These are phyloP conservation scores for Colletotrichum higginsianum DNA, from an alignment of 2,329 filamentous ascomycete species.

Conservation along the genomic window DNA sequence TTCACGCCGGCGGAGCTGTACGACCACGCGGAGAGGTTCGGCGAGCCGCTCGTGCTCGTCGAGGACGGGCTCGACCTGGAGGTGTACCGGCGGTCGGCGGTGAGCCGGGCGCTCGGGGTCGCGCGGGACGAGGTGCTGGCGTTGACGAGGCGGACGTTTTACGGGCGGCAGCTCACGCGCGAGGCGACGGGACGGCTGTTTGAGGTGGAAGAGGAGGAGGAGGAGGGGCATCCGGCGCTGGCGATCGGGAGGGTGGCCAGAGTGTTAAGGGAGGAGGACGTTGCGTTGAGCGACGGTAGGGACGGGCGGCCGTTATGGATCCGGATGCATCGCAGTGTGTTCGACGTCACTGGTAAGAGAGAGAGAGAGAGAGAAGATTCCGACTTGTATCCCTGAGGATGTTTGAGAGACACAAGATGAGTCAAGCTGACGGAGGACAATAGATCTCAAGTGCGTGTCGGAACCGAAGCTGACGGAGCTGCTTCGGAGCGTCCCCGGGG, in stretches of 20 bases:
- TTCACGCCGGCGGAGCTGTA: constrained; percentile 29
- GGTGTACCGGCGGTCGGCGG: neutral
- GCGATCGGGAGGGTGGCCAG: constrained; percentile 21
- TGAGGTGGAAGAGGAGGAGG: neutral
- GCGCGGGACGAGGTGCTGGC: neutral
- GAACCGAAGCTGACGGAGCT: neutral
- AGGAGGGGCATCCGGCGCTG: neutral
- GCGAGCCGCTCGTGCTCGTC: constrained; percentile 19
- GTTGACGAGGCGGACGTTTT: constrained; percentile 1
- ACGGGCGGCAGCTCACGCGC: constrained; percentile 2
- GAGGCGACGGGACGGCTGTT: neutral
- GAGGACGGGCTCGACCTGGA: constrained; percentile 17
- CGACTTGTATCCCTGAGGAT: no score
- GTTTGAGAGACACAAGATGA: no score
- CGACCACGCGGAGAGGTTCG: neutral
- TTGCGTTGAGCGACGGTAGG: constrained; percentile 23
- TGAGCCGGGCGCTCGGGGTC: neutral
- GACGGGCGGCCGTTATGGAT: constrained; percentile 26
- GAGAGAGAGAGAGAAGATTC: no score
- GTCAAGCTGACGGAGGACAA: neutral
- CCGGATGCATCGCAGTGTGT: constrained; percentile 15
- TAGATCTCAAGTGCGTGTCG: neutral
- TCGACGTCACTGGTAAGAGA: constrained; percentile 37
- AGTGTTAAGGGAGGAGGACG: constrained; percentile 17
- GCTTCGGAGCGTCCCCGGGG: constrained; percentile 9